These are phyloP conservation scores for Aspergillus hiratsukae DNA, from an alignment of 2,329 filamentous ascomycete species.

Conservation along the genomic window DNA sequence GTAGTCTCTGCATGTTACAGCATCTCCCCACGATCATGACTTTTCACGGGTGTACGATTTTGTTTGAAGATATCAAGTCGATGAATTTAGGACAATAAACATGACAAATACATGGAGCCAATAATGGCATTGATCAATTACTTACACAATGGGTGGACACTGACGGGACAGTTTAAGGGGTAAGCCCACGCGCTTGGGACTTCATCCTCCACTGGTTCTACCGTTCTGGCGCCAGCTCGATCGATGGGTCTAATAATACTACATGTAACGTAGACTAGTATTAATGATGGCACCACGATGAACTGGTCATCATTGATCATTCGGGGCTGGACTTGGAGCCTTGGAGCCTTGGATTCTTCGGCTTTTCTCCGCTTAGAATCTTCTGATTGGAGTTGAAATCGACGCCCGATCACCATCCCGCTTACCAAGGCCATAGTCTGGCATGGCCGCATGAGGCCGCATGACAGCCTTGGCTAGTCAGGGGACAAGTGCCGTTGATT, in stretches of 20 bases:
- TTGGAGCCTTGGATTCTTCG: no score
- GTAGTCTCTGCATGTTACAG: not conserved
- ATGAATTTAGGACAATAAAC: not conserved
- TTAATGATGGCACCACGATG: slow-evolving; percentile 2
- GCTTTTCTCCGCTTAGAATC: not conserved
- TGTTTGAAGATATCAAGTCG: not conserved
- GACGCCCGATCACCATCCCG: slow-evolving; percentile 10
- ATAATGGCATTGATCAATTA: no score
- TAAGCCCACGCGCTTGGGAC: not conserved
- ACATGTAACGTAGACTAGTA: no score
- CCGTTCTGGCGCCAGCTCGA: slow-evolving; percentile 11
- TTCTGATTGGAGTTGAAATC: slow-evolving; percentile 6
- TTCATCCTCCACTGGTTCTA: slow-evolving; percentile 11
- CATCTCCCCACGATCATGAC: not conserved
- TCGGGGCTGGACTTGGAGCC: no score
- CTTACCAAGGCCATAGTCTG: slow-evolving; percentile 2
- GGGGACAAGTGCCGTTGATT: not conserved
- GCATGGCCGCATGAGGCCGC: no score
- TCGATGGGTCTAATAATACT: slow-evolving; percentile 8
- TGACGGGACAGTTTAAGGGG: slow-evolving; percentile 2
- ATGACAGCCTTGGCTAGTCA: no score
- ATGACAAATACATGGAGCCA: no score
- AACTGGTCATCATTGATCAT: no score
- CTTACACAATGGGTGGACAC: not conserved
- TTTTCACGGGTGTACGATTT: not conserved